Conservation (phyloP, 2,329 filamentous ascomycete species). For the Cladosporium sp. region DNA sequence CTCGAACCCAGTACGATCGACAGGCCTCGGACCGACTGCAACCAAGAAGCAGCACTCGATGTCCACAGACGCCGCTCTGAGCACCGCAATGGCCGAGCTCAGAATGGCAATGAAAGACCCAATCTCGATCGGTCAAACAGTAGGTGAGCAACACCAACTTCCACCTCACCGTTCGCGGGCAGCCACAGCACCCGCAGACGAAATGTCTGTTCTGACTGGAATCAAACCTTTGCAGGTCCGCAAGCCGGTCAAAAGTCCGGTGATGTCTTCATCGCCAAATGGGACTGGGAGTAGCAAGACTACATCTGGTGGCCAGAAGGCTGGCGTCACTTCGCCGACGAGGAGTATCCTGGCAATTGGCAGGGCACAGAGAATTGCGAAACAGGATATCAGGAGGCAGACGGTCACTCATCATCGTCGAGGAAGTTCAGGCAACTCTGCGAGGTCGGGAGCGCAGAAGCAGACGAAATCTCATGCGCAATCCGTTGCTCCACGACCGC, state of each 20-base stretch:
- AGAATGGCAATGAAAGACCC: slow-evolving; percentile 18
- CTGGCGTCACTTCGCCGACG: background rate
- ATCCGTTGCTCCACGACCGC: background rate
- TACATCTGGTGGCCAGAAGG: background rate
- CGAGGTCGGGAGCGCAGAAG: background rate
- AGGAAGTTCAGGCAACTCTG: slow-evolving; percentile 3
- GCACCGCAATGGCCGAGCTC: slow-evolving; percentile 12
- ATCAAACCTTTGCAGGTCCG: slow-evolving; percentile 18
- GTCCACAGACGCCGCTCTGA: slow-evolving; percentile 11
- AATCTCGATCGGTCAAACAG: slow-evolving; percentile 10
- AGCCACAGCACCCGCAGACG: slow-evolving; percentile 7
- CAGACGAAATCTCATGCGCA: background rate
- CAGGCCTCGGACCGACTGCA: background rate
- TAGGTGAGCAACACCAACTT: slow-evolving; percentile 18
- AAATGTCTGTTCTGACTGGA: slow-evolving; percentile 15
- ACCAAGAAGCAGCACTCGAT: slow-evolving; percentile 14
- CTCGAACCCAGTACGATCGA: slow-evolving; percentile 7
- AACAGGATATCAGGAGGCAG: slow-evolving; percentile 6
- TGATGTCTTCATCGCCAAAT: slow-evolving; percentile 18
- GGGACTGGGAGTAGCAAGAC: slow-evolving; percentile 16
- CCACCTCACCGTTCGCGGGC: slow-evolving; percentile 10
- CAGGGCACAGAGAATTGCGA: slow-evolving; percentile 8
- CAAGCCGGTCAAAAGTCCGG: slow-evolving; percentile 9
- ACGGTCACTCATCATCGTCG: background rate
- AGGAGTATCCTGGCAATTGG: background rate